These are phyloP conservation scores for Ceriops decandra DNA, from an alignment of 345 rosid genomes.

Conservation along the genomic window DNA sequence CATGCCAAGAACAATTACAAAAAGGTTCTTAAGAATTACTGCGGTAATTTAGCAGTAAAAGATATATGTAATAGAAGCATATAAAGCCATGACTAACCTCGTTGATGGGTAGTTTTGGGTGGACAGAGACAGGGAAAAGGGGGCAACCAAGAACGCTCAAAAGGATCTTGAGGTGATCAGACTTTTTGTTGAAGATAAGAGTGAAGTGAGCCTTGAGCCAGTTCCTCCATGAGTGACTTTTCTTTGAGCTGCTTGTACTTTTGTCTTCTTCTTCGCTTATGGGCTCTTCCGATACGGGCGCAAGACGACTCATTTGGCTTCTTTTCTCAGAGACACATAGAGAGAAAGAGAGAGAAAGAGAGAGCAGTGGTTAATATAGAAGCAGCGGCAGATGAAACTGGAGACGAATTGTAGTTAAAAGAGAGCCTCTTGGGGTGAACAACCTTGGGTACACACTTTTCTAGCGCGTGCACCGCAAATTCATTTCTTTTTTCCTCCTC, in stretches of 20 bases:
- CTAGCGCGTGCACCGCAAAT: slow-evolving; percentile 28
- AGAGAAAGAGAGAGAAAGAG: slow-evolving; percentile 10
- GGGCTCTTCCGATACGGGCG: slow-evolving; percentile 84
- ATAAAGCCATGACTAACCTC: slow-evolving; percentile 31
- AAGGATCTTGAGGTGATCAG: slow-evolving; percentile 53
- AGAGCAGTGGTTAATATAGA: neutral
- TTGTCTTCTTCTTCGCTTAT: slow-evolving; percentile 40
- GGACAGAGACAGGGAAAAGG: slow-evolving; percentile 68
- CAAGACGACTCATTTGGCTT: slow-evolving; percentile 54
- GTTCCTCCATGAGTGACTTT: slow-evolving; percentile 50
- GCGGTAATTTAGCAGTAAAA: no score
- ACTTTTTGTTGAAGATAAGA: slow-evolving; percentile 43
- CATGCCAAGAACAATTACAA: no score
- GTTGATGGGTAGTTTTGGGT: slow-evolving; percentile 39
- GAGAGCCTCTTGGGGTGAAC: neutral
- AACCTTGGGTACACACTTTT: slow-evolving; percentile 30
- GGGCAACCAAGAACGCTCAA: slow-evolving; percentile 86
- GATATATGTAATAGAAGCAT: neutral
- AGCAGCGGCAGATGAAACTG: slow-evolving; percentile 1
- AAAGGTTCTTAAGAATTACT: no score
- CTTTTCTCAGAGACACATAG: neutral
- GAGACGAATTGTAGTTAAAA: slow-evolving; percentile 23
- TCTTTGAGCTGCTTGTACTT: slow-evolving; percentile 31
- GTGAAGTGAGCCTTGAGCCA: slow-evolving; percentile 69
- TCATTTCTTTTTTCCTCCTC: neutral